These are phyloP conservation scores for Hypoxylon sp. DNA, from an alignment of 2,329 filamentous ascomycete genomes.

Conservation along the genomic window DNA sequence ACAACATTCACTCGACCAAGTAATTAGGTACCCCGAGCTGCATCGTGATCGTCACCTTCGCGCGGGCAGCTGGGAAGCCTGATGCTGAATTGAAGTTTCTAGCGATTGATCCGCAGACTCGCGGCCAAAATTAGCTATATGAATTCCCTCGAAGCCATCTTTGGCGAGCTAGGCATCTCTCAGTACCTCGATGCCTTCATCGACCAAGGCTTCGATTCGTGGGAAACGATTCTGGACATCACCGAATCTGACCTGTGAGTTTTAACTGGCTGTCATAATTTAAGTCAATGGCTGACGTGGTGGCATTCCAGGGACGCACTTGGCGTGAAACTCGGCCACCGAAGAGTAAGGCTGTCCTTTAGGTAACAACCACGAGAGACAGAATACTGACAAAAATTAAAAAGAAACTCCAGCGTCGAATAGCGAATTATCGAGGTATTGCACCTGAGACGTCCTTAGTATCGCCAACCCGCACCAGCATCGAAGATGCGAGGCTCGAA, in stretches of 20 bases:
- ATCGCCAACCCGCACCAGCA: slow-evolving; percentile 64
- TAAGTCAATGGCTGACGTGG: slow-evolving; percentile 37
- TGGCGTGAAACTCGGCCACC: slow-evolving; percentile 84
- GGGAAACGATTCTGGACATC: slow-evolving; percentile 87
- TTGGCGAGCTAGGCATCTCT: slow-evolving; percentile 82
- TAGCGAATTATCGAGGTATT: slow-evolving; percentile 79
- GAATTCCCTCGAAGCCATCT: slow-evolving; percentile 74
- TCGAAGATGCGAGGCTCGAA: slow-evolving; percentile 71
- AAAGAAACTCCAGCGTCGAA: slow-evolving; percentile 86
- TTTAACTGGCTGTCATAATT: not conserved
- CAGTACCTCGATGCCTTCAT: slow-evolving; percentile 82
- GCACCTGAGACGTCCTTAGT: slow-evolving; percentile 68
- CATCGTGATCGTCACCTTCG: slow-evolving; percentile 21
- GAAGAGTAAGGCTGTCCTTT: slow-evolving; percentile 71
- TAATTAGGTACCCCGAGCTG: slow-evolving; percentile 9
- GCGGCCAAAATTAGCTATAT: slow-evolving; percentile 60
- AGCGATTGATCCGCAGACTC: slow-evolving; percentile 43
- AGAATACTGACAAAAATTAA: slow-evolving; percentile 35
- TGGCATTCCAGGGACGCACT: slow-evolving; percentile 72
- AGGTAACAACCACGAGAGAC: not conserved
- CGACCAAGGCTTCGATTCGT: slow-evolving; percentile 86
- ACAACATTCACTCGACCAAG: slow-evolving; percentile 6
- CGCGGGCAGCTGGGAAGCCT: slow-evolving; percentile 21
- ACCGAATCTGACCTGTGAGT: slow-evolving; percentile 86
- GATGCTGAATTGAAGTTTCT: slow-evolving; percentile 42